Base-by-base conservation (phyloP, 352 stramenopile genomes). In the Phytophthora sp. region DNA sequence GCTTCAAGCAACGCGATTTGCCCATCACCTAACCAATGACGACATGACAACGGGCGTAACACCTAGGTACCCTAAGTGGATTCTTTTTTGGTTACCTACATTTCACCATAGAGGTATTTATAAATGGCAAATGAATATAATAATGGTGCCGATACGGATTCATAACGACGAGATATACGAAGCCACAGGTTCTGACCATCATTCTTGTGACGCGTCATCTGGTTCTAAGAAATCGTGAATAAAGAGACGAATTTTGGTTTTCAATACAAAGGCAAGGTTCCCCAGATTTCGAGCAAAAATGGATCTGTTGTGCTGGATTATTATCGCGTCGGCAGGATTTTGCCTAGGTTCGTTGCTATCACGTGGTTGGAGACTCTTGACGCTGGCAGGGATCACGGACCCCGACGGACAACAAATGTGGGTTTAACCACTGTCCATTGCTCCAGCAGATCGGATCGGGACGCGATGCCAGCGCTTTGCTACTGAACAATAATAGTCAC, bases 61-160 rank as follows among this genome's bases (percentile, higher is more conserved):
- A 63, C 52, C 38, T 66, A 74, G 54, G 52, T 70, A 59, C 59
- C 66, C 58, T 50, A 56, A n/a, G 41, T 69, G 58, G 63, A 73
- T 74, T 74, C 58, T 73, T 77, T 63, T 73, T 73, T 60, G 42
- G 53, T 50, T 46, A 57, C 60, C 53, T 65, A 69, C 52, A 73
- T 45, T 27, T 73, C 20, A 7, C 11, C 1, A 46, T 67, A 58
- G 16, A 57, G 39, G 50, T 33, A n/a, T n/a, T n/a, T n/a, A n/a
- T n/a, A n/a, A n/a, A n/a, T n/a, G 47, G 11, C 3, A 30, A 26
- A 23, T 18, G 16, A 47, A 1, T 18, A 20, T 7, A 27, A 21
- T 30, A 21, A 9, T 54, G 41, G 27, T 18, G 16, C 2, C 6
- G 24, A 33, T 23, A 45, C 15, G 16, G 30, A 44, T 46, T 7